phyloP scores from a whole-genome alignment of 495 filamentous ascomycete genomes.

The Daldinia grandis region DNA sequence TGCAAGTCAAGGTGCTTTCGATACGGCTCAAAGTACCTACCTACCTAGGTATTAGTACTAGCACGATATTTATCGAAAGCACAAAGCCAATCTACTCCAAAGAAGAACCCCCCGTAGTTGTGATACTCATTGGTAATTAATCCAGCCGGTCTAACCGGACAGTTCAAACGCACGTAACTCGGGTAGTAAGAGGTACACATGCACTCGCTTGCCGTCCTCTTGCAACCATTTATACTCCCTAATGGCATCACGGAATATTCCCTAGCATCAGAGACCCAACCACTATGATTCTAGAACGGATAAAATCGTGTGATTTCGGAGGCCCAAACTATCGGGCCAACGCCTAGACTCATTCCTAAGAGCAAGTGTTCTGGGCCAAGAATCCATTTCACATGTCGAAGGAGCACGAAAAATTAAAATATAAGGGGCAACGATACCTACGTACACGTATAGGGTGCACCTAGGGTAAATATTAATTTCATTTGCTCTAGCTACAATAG shows the following conservation, averaged over 20 bases:
- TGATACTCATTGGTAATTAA: neutral
- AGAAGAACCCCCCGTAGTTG: neutral
- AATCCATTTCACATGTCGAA: neutral
- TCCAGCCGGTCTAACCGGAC: neutral
- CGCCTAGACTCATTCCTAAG: neutral
- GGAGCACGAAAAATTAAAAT: neutral
- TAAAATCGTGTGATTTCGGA: neutral
- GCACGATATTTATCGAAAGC: neutral
- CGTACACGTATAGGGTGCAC: neutral
- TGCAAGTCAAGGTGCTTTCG: neutral
- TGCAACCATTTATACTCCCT: neutral
- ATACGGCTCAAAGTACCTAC: too few relatives aligned
- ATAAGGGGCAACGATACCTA: neutral
- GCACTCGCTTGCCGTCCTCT: conserved; percentile 17
- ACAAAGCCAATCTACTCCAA: neutral
- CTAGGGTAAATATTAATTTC: neutral
- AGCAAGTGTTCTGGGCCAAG: neutral
- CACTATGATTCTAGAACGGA: neutral
- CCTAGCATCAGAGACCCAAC: neutral
- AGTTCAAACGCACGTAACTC: neutral
- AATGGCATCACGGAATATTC: neutral
- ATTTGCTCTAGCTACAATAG: conserved; percentile 1
- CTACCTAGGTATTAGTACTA: neutral
- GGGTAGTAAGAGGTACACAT: conserved; percentile 14
- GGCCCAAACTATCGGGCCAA: neutral